Base-by-base conservation (phyloP, 306 rosid species). In the Hippophae tibetana region DNA sequence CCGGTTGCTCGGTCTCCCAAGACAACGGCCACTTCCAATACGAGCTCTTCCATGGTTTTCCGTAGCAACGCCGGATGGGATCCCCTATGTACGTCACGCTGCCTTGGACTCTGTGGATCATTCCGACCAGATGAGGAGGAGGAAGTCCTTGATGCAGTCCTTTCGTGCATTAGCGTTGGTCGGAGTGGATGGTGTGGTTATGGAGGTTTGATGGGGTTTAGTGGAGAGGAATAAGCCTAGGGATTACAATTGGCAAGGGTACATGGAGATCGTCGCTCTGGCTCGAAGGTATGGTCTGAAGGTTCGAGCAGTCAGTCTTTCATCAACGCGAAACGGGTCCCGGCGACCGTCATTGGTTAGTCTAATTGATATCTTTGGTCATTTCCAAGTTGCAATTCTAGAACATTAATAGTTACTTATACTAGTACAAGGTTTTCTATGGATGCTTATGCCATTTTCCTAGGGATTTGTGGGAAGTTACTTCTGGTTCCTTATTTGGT, bases 121-220 rank as follows among this genome's bases (percentile, higher is more conserved):
- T 0, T 72, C 57, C 8, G 89, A 85, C 1, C 76, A 54, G 52
- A 14, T 82, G 3, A 60, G 70, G 40, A 75, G 82, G 75, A 78
- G 55, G 10, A 84, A 71, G 58, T 67, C 82, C 0, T 75, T 83
- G 79, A 56, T 54, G 51, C 48, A 72, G 52, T 80, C 95, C n/a
- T 69, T 87, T 8, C 70, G 72, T 68, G 84, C 95, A 10, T 81
- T 90, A 2, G 88, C 82, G 6, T 46, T 67, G 1, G 85, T 90
- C 0, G 97, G 95, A 44, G 94, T 90, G 0, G 97, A 86, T 38
- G 97, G 97, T 40, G 94, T 90, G 53, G 95, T 79, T 3, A 65
- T 90, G 42, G 97, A 90, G 78, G 82, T 86, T 26, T 86, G 95
- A 95, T 90, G 97, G 97, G 97, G 94, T 2, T 45, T 90, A 59